A percentile compares a stretch with the other conserved stretches of the same genome.
Conservation (phyloP, 306 rosid genomes). For the Luffa acutangula region DNA sequence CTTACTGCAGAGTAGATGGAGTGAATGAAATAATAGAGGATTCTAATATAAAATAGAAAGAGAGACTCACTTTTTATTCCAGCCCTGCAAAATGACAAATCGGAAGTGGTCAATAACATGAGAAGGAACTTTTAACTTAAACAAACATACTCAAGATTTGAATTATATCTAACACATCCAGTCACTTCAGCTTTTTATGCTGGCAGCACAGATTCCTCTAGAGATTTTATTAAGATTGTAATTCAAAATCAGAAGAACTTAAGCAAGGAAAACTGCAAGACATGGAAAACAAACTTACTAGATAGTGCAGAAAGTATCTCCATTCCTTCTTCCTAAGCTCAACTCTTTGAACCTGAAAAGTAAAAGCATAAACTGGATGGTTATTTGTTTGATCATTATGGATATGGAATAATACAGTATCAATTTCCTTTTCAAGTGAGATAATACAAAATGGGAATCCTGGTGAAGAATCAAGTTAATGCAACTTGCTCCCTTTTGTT, state of each 20-base stretch:
- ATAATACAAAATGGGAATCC: background rate
- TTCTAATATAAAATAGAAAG: conserved; percentile 7
- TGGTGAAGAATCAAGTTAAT: background rate
- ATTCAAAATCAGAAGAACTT: background rate
- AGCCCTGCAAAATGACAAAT: conserved; percentile 78
- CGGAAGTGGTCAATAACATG: background rate
- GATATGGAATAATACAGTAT: background rate
- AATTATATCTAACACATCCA: background rate
- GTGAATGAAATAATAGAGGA: background rate
- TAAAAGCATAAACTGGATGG: conserved; percentile 9
- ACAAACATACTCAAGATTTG: background rate
- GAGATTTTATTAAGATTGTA: background rate
- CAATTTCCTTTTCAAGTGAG: background rate
- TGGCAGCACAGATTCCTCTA: background rate
- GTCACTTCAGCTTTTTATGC: background rate
- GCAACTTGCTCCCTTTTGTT: background rate
- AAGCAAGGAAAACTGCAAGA: background rate
- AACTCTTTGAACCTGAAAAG: conserved; percentile 69
- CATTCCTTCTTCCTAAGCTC: conserved; percentile 76
- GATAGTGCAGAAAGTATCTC: conserved; percentile 96
- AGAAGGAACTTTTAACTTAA: background rate
- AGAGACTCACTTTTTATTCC: conserved; percentile 95
- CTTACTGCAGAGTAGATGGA: background rate
- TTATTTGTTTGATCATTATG: background rate
- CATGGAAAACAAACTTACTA: conserved; percentile 44